These are phyloP conservation scores for Aspergillus cejpii DNA, from an alignment of 2,329 filamentous ascomycete species.

Conservation along the genomic window DNA sequence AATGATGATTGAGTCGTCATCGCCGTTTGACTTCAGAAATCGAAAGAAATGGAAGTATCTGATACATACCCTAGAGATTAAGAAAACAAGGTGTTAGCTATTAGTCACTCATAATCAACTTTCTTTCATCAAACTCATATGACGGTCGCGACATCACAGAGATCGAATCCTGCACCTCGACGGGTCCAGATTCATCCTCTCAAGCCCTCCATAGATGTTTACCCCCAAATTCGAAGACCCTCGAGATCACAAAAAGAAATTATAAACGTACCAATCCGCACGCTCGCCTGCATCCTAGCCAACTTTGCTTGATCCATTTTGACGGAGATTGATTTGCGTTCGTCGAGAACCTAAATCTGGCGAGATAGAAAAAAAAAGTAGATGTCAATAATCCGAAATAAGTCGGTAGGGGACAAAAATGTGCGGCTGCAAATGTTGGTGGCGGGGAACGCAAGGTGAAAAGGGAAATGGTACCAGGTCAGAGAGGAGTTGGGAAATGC, in stretches of 20 bases:
- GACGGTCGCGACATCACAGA: not conserved
- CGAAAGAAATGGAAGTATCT: not conserved
- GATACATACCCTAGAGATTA: constrained; percentile 10
- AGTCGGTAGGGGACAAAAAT: constrained; percentile 12
- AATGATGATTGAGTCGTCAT: not conserved
- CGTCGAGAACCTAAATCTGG: constrained; percentile 14
- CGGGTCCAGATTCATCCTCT: not conserved
- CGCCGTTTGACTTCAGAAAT: not conserved
- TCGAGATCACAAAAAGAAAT: constrained; percentile 7
- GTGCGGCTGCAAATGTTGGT: constrained; percentile 7
- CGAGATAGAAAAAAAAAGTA: constrained; percentile 2
- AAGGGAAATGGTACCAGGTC: not conserved
- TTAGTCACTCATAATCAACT: not conserved
- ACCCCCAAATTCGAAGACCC: constrained; percentile 2
- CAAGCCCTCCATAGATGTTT: not conserved
- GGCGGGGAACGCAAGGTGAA: constrained; percentile 3
- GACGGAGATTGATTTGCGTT: constrained; percentile 27
- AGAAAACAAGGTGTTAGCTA: constrained; percentile 3
- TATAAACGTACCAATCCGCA: constrained; percentile 61
- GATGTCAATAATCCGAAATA: constrained; percentile 14
- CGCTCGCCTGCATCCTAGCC: constrained; percentile 59
- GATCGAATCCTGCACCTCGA: not conserved
- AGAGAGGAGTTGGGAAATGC: not conserved
- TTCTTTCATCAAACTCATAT: not conserved
- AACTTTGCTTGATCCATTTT: constrained; percentile 62